These are phyloP conservation scores for Hamamelis virginiana DNA, from an alignment of 164 flowering plant species.

Conservation along the genomic window DNA sequence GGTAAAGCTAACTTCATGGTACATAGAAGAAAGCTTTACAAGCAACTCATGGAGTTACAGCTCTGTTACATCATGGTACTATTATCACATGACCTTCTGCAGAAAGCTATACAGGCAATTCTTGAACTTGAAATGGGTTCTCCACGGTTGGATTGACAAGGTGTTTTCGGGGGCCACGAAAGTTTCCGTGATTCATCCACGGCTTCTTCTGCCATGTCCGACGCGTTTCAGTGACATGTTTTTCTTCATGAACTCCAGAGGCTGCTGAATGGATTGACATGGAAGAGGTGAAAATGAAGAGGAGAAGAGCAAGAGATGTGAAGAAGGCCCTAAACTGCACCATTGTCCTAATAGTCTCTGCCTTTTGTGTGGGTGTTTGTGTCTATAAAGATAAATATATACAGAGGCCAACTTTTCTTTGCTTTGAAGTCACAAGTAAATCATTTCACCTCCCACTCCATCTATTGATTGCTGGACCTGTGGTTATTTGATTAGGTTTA, in stretches of 20 bases:
- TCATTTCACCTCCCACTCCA: conserved; percentile 9
- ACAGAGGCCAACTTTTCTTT: conserved; percentile 20
- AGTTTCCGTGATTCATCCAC: conserved; percentile 62
- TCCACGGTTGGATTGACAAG: conserved; percentile 35
- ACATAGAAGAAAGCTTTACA: too few relatives aligned
- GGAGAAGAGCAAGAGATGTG: conserved; percentile 10
- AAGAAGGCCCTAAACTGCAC: conserved; percentile 8
- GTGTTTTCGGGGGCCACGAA: conserved; percentile 46
- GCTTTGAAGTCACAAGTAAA: conserved; percentile 20
- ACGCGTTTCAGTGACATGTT: conserved; percentile 3
- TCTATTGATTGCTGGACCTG: background rate
- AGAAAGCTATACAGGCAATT: conserved; percentile 28
- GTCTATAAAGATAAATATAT: too few relatives aligned
- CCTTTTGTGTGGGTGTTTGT: background rate
- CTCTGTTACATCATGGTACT: too few relatives aligned
- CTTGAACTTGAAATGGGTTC: conserved; percentile 25
- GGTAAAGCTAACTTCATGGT: too few relatives aligned
- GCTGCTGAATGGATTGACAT: conserved; percentile 6
- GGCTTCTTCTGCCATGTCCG: conserved; percentile 28
- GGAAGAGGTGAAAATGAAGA: conserved; percentile 15
- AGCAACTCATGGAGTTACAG: too few relatives aligned
- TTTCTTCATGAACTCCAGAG: background rate
- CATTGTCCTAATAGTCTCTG: conserved; percentile 16
- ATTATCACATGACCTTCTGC: too few relatives aligned
- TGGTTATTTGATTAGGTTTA: background rate